Evolutionary conservation across 2,329 filamentous ascomycete species (phyloP).

Genomic region (Venturia pyrina): DNA sequence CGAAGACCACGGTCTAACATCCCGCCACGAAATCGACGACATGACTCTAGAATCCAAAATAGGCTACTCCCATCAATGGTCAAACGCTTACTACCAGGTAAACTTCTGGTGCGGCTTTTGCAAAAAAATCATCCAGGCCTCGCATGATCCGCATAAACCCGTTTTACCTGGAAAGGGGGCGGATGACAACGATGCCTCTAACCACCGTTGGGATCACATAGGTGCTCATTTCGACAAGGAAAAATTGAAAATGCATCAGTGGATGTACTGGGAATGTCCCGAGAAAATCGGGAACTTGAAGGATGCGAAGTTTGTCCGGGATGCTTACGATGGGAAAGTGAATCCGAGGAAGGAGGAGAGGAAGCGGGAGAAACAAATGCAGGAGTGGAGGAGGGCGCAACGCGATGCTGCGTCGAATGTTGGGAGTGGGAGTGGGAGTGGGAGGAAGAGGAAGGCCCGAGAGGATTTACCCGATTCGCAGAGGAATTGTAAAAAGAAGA

Average conservation of each 20-base stretch:
- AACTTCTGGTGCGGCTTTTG: slow-evolving; percentile 89
- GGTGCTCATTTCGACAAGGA: slow-evolving; percentile 4
- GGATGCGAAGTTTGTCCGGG: background rate
- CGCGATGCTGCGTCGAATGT: background rate
- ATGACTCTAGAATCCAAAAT: slow-evolving; percentile 36
- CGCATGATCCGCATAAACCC: background rate
- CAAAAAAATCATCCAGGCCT: slow-evolving; percentile 34
- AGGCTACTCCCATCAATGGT: slow-evolving; percentile 27
- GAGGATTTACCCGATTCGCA: no score
- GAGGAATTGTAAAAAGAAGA: no score
- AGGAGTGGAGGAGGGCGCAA: background rate
- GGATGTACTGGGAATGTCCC: background rate
- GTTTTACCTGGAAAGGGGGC: background rate
- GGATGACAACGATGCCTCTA: background rate
- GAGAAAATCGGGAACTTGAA: background rate
- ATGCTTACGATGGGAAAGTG: background rate
- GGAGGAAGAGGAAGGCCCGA: background rate
- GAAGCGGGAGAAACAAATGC: background rate
- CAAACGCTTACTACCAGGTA: slow-evolving; percentile 45
- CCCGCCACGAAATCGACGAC: background rate
- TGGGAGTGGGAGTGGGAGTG: background rate
- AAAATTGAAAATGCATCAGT: background rate
- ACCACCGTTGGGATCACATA: slow-evolving; percentile 10
- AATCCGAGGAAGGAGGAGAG: background rate
- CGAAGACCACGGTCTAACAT: slow-evolving; percentile 4